Base-by-base conservation (phyloP, 2,329 filamentous ascomycete genomes). In the Cyphellophora attinorum region DNA sequence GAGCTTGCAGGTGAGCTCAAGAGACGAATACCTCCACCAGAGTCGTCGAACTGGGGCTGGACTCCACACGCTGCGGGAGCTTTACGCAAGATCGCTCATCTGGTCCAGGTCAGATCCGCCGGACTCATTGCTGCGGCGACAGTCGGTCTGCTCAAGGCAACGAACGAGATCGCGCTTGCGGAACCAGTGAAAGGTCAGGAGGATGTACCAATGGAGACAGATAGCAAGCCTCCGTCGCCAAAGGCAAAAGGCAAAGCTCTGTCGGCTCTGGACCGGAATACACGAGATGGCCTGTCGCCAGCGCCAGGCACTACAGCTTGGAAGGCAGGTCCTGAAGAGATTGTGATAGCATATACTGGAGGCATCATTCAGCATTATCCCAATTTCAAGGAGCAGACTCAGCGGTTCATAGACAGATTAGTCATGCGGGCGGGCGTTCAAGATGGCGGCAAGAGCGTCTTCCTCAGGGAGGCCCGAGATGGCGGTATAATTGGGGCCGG, bases 301-400 rank as follows among this genome's bases (percentile, higher is more conserved):
- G 51, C 53, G 25, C 45, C 45, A 8, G 45, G 45, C 40, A 48
- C 6, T 29, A 44, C 13, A 16, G 32, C 35, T 8, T 41, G 36
- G 30, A 47, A 38, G 27, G 43, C 59, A 4, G 60, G 59, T 5
- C 56, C 60, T 1, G 68, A 75, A 41, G 78, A 84, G 47, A 56
- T 89, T 18, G 76, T 84, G 2, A 79, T 88, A 14, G 83, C 82
- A 1, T 88, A 85, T 52, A 85, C 83, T 0, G 83, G 83, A 19
- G 80, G 81, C 5, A 85, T 82, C 50, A 88, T 88, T 39, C 73
- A 77, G n/a, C 76, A 83, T 49, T 85, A 85, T 49, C 81, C 83
- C 31, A 71, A 81, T 47, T 86, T 84, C 56, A 64, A 83, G 27
- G 59, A 64, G 29, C 79, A 81, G 48, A 85, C 79, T 44, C 81